These are phyloP conservation scores for Nicotiana paniculata DNA, from an alignment of 257 asterid genomes.

Conservation along the genomic window DNA sequence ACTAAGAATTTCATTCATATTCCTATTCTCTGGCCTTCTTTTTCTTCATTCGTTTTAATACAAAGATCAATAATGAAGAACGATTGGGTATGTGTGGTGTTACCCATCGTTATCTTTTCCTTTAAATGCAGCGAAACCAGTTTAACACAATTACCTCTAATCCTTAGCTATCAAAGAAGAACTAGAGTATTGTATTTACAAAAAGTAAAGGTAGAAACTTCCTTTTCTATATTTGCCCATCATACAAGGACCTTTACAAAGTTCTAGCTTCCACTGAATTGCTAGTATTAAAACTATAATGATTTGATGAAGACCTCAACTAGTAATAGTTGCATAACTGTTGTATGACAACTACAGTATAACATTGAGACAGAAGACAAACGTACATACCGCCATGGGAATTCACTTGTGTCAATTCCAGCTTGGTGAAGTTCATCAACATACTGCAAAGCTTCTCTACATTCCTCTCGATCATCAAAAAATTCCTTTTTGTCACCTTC, in stretches of 20 bases:
- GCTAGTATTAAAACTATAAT: not conserved
- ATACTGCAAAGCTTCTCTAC: slow-evolving; percentile 93
- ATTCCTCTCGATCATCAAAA: slow-evolving; percentile 94
- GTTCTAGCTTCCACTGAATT: not conserved
- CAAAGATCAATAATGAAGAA: not conserved
- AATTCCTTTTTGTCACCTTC: slow-evolving; percentile 86
- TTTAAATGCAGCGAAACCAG: not conserved
- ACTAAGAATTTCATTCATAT: not conserved
- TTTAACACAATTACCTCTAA: not conserved
- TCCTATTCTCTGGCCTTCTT: not conserved
- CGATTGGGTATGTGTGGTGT: not conserved
- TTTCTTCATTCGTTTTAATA: not conserved
- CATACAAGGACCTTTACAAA: not conserved
- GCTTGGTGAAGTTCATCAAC: slow-evolving; percentile 99
- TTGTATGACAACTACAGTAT: not conserved
- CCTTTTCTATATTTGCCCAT: not conserved
- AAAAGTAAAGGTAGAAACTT: not conserved
- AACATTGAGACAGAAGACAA: not conserved
- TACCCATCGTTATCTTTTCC: not conserved
- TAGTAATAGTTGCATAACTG: not conserved
- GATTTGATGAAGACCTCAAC: not conserved
- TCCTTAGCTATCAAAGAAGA: not conserved
- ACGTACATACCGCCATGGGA: slow-evolving; percentile 76
- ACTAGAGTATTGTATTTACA: not conserved
- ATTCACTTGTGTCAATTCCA: slow-evolving; percentile 96